Percentiles rank a stretch among this genome's conserved stretches.
These are phyloP conservation scores for Colletotrichum shisoi DNA, from an alignment of 2,329 filamentous ascomycete genomes.

Conservation along the genomic window DNA sequence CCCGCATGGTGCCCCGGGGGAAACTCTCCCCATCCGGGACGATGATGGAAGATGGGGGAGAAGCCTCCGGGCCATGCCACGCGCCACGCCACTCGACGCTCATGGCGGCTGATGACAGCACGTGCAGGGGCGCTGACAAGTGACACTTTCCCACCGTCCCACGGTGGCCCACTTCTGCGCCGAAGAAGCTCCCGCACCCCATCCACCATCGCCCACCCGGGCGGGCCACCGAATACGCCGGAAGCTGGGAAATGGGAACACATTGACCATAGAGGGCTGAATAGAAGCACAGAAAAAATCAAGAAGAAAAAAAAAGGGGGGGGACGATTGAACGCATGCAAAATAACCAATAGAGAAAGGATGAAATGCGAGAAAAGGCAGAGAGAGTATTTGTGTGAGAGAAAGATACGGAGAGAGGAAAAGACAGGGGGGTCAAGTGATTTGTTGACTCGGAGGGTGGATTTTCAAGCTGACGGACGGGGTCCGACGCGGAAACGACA, in stretches of 20 bases:
- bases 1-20: constrained; percentile 10
- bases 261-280: neutral
- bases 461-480: constrained; percentile 14
- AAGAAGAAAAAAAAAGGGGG: neutral
- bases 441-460: constrained; percentile 12
- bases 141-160: constrained; percentile 32
- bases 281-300: neutral
- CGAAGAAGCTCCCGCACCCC: constrained; percentile 36
- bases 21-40: neutral
- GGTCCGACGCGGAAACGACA: constrained; percentile 7
- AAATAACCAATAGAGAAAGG: neutral
- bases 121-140: constrained; percentile 18
- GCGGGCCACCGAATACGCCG: constrained; percentile 37
- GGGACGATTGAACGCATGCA: too few relatives aligned
- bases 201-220: constrained; percentile 32
- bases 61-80: neutral
- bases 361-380: neutral
- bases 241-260: constrained; percentile 29
- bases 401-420: neutral
- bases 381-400: constrained; percentile 11
- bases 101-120: constrained; percentile 7
- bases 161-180: constrained; percentile 36
- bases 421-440: constrained; percentile 13
- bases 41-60: neutral
- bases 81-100: constrained; percentile 13